Base-by-base conservation (phyloP, 257 asterid species). In the Nemophila menziesii region DNA sequence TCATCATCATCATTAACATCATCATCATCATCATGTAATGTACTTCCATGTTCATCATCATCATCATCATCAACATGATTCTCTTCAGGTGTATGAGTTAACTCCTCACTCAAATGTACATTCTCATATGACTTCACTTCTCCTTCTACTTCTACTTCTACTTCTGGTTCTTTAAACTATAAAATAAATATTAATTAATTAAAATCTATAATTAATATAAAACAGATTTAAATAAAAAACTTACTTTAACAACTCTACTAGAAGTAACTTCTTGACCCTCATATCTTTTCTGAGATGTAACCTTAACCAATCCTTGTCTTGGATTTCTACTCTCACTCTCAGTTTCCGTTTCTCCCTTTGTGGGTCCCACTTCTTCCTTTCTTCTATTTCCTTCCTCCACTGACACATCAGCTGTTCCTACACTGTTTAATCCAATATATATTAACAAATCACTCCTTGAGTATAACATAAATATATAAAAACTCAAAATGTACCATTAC, bases 221-320 rank as follows among this genome's bases (percentile, higher is more conserved):
- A 10, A 5, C 11, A 33, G 11, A n/a, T n/a, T 23, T 20, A 38
- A 47, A 11, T 16, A 40, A 66, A 26, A 14, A 27, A 46, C 34
- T 69, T 69, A 77, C 90, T 74, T 54, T 53, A 51, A 64, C 77
- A 19, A 51, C 73, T 46, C 64, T 61, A 20, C 56, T 61, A 34
- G 68, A 43, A 15, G 64, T 20, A 53, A 55, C 56, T 16, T 21
- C 55, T 33, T 57, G 61, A 22, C 61, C 59, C 58, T 72, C 69
- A 19, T 51, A 52, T 11, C 20, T 36, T 68, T 62, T 63, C 47
- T 54, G 8, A 16, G 74, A 53, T 20, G 55, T 39, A 29, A 55
- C 65, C 52, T 72, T 70, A 33, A 63, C 70, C 7, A 58, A 21
- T n/a, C n/a, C n/a, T 22, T 56, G 71, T 19, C 57, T 60, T 44